A percentile compares a stretch with the other conserved stretches of the same genome.
These are phyloP conservation scores for Metschnikowia henanensis DNA, from an alignment of 805 yeast species.

Conservation along the genomic window DNA sequence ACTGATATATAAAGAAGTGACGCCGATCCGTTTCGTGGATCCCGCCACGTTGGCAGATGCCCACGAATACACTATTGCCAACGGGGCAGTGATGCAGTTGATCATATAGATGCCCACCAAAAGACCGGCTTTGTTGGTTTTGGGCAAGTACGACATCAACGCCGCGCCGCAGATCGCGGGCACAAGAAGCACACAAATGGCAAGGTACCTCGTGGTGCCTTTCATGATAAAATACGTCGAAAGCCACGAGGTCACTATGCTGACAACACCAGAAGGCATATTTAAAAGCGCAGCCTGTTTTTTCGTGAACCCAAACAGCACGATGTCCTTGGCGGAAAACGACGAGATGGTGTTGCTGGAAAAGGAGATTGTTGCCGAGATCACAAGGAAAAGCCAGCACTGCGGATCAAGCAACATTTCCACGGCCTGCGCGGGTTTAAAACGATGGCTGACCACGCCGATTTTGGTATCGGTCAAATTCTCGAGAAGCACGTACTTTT, in stretches of 20 bases:
- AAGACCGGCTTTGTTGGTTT: slow-evolving; percentile 9
- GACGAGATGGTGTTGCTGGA: slow-evolving; percentile 22
- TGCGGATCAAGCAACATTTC: slow-evolving; percentile 20
- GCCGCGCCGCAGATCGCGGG: slow-evolving; percentile 23
- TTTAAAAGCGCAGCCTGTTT: slow-evolving; percentile 17
- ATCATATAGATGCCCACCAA: slow-evolving; percentile 12
- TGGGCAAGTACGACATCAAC: slow-evolving; percentile 13
- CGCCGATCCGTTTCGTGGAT: slow-evolving; percentile 66
- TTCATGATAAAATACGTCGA: slow-evolving; percentile 10
- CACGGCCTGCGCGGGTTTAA: slow-evolving; percentile 14
- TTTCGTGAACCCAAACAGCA: slow-evolving; percentile 21
- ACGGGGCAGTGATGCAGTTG: slow-evolving; percentile 12
- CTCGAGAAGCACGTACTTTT: slow-evolving; percentile 18
- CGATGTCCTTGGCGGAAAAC: slow-evolving; percentile 15
- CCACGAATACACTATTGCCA: slow-evolving; percentile 11
- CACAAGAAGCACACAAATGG: slow-evolving; percentile 16
- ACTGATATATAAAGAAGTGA: slow-evolving; percentile 53
- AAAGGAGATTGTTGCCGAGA: slow-evolving; percentile 21
- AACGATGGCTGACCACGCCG: slow-evolving; percentile 15
- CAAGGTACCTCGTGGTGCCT: slow-evolving; percentile 18
- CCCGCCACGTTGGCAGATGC: slow-evolving; percentile 56
- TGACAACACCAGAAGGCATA: slow-evolving; percentile 22
- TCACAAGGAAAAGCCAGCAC: slow-evolving; percentile 21
- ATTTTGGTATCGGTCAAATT: slow-evolving; percentile 16
- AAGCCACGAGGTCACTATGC: slow-evolving; percentile 18